Conservation (phyloP, 306 rosid genomes). For the Cucurbita argyrosperma region DNA sequence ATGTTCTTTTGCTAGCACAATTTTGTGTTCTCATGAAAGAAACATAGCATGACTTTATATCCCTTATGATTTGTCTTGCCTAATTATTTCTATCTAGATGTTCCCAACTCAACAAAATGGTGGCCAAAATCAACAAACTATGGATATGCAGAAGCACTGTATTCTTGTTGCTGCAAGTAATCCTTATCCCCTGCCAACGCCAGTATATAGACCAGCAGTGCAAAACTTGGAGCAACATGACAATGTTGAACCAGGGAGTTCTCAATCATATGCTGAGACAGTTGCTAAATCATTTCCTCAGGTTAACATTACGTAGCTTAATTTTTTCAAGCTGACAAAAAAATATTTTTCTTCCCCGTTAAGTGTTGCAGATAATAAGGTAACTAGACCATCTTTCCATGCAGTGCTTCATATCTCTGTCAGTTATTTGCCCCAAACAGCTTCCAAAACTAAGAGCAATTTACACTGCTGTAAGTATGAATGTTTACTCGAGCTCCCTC, state of each 20-base stretch:
- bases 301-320: conserved; percentile 21
- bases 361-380: neutral
- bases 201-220: conserved; percentile 64
- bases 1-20: neutral
- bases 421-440: conserved; percentile 86
- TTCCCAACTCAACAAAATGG: conserved; percentile 59
- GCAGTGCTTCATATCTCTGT: conserved; percentile 80
- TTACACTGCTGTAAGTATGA: conserved; percentile 58
- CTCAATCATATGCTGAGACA: conserved; percentile 69
- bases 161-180: conserved; percentile 84
- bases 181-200: conserved; percentile 84
- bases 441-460: conserved; percentile 67
- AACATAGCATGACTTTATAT: neutral
- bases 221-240: conserved; percentile 69
- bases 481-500: neutral
- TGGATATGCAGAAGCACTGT: conserved; percentile 77
- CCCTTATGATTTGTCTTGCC: conserved; percentile 7
- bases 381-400: conserved; percentile 12
- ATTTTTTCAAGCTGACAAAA: neutral
- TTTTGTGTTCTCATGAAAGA: neutral
- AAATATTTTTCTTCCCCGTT: neutral
- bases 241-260: conserved; percentile 52
- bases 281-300: conserved; percentile 82
- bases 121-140: conserved; percentile 54
- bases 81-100: conserved; percentile 44